Percentiles rank a stretch among this genome's conserved stretches.
Evolutionary conservation across 805 yeast genomes (phyloP).

Genomic region (Lipomyces mesembrius): DNA sequence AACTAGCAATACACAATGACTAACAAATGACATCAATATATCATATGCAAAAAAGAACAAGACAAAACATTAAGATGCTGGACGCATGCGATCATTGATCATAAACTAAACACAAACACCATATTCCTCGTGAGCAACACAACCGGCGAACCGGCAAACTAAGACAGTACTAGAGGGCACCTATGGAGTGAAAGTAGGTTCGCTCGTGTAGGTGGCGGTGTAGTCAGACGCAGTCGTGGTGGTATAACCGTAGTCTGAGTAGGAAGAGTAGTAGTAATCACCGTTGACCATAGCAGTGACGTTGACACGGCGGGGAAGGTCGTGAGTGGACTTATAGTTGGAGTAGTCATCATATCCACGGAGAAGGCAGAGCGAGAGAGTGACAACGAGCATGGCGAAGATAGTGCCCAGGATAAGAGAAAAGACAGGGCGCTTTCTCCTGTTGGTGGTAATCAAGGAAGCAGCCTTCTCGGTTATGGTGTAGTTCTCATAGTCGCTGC

Average conservation of each 20-base stretch:
- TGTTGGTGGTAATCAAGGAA: constrained; percentile 33
- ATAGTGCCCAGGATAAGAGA: constrained; percentile 30
- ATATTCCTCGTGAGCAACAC: too few relatives aligned
- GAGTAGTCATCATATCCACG: constrained; percentile 37
- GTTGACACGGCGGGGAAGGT: constrained; percentile 36
- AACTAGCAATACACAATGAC: too few relatives aligned
- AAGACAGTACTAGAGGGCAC: too few relatives aligned
- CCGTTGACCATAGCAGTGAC: constrained; percentile 33
- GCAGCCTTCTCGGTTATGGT: constrained; percentile 36
- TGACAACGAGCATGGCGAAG: constrained; percentile 30
- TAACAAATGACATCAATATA: too few relatives aligned
- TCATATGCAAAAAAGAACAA: too few relatives aligned
- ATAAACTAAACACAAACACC: too few relatives aligned
- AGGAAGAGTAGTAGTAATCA: constrained; percentile 33
- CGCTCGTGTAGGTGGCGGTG: constrained; percentile 14
- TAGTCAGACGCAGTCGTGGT: constrained; percentile 7
- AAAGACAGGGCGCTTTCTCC: constrained; percentile 36
- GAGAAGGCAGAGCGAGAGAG: constrained; percentile 31
- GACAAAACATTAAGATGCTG: too few relatives aligned
- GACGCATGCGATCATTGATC: too few relatives aligned
- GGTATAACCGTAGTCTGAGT: constrained; percentile 2
- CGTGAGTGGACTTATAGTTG: constrained; percentile 28
- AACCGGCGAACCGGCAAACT: too few relatives aligned
- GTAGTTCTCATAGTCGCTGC: constrained; percentile 26
- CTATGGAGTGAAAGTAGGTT: neutral